Evolutionary conservation across 2,329 filamentous ascomycete genomes (phyloP), one percentile per base, ranked within the genome.

Genomic region (Hypoxylon sp.): DNA sequence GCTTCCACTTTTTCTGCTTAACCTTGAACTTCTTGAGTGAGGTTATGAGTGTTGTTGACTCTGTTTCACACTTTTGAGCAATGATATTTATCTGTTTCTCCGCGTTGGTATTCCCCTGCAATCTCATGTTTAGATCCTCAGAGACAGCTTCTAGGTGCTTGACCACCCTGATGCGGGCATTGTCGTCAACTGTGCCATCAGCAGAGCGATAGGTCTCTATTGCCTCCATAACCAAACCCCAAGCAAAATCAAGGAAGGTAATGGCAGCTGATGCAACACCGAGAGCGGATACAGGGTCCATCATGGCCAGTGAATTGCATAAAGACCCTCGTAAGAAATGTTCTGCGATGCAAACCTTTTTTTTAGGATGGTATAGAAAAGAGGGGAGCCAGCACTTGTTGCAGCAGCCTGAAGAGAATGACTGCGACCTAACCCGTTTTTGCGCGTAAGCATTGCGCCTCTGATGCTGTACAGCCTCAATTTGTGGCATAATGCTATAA

Each of bases 221-320:
- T 15, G 50, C 50, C 10, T 31, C 50, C 3, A 15, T 39, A 5
- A 53, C 31, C 3, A 53, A 11, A 2, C 11, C 19, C 31, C 50
- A 37, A 1, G 50, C 31, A 19, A 53, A 53, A 17, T 53, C 50
- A 24, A 53, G 15, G 15, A 53, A 53, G 17, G 50, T 37, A 13
- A 53, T 39, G 5, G 21, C n/a, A 21, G 50, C 50, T 11, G 50
- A 53, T 5, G 29, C 50, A 24, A 39, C 50, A 24, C 50, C 11
- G 6, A 53, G 50, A 11, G 29, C 31, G 0, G 50, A 53, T 53
- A 53, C 5, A 11, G 50, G 50, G 15, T 53, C 50, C 50, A 53
- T 53, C 3, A 8, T 29, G 32, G 15, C 35, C n/a, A n/a, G 13
- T 37, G n/a, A 37, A 37, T n/a, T 37, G 2, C 35, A n/a, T 37